Conservation (phyloP, 257 asterid species). For the Capsicum pubescens region DNA sequence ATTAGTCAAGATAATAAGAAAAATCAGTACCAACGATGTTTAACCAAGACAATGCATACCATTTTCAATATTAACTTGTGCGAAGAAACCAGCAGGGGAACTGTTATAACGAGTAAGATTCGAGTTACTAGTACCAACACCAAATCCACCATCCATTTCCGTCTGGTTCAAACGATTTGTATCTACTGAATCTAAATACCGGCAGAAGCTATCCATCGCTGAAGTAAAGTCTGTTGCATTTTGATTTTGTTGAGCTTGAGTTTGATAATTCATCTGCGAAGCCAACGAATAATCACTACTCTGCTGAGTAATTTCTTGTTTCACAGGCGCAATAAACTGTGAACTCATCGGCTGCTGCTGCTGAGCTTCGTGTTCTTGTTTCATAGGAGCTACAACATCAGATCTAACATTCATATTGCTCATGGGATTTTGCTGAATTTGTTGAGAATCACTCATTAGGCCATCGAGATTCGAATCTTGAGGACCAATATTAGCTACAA, state of each 20-base stretch:
- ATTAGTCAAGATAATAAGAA: background rate
- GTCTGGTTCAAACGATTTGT: constrained; percentile 35
- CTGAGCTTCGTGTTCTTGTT: constrained; percentile 44
- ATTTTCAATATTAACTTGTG: constrained; percentile 50
- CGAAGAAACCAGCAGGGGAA: constrained; percentile 82
- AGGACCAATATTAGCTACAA: constrained; percentile 35
- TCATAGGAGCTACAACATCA: constrained; percentile 28
- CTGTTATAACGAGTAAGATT: constrained; percentile 78
- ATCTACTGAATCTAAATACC: constrained; percentile 34
- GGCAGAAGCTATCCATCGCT: constrained; percentile 36
- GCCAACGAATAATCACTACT: constrained; percentile 19
- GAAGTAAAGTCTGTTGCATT: constrained; percentile 30
- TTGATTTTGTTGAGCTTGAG: constrained; percentile 29
- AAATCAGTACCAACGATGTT: background rate
- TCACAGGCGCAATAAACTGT: constrained; percentile 26
- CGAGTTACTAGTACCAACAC: constrained; percentile 41
- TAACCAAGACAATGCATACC: constrained; percentile 45
- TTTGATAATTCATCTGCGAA: constrained; percentile 29
- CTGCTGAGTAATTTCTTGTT: constrained; percentile 24
- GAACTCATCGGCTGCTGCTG: constrained; percentile 31
- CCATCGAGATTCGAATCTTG: constrained; percentile 28
- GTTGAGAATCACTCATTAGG: constrained; percentile 1
- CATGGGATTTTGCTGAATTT: background rate
- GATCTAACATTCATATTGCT: constrained; percentile 26
- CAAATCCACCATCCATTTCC: constrained; percentile 45